phyloP scores from a whole-genome alignment of 257 asterid genomes.

The Nicotiana benthamiana region DNA sequence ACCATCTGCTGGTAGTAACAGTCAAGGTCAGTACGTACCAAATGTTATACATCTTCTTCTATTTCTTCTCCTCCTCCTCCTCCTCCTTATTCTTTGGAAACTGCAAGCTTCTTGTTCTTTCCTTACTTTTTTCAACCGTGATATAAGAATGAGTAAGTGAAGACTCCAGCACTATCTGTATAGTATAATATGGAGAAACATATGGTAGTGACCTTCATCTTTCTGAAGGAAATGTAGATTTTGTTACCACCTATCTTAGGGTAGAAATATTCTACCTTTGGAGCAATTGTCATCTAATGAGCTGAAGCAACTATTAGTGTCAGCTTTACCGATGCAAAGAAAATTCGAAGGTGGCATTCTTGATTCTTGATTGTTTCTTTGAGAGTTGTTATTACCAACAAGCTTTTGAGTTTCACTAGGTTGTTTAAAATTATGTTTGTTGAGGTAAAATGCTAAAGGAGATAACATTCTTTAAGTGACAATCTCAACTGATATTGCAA shows the following conservation, averaged over 20 bases:
- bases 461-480: slow-evolving; percentile 54
- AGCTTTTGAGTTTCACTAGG: slow-evolving; percentile 57
- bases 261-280: neutral
- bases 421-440: slow-evolving; percentile 36
- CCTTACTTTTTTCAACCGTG: neutral
- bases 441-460: slow-evolving; percentile 47
- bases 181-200: neutral
- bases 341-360: slow-evolving; percentile 72
- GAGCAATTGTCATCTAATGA: neutral
- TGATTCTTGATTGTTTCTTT: slow-evolving; percentile 38
- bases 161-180: neutral
- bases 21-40: too few relatives aligned
- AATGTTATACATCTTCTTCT: too few relatives aligned
- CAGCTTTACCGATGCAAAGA: slow-evolving; percentile 87
- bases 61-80: too few relatives aligned
- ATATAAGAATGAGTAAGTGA: neutral
- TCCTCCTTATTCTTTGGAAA: neutral
- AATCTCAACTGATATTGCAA: slow-evolving; percentile 45
- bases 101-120: neutral
- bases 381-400: slow-evolving; percentile 35
- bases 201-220: neutral
- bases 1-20: too few relatives aligned
- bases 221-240: neutral
- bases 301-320: slow-evolving; percentile 12
- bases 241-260: neutral